These are phyloP conservation scores for Hypoxylon trugodes DNA, from an alignment of 495 filamentous ascomycete genomes.

Conservation along the genomic window DNA sequence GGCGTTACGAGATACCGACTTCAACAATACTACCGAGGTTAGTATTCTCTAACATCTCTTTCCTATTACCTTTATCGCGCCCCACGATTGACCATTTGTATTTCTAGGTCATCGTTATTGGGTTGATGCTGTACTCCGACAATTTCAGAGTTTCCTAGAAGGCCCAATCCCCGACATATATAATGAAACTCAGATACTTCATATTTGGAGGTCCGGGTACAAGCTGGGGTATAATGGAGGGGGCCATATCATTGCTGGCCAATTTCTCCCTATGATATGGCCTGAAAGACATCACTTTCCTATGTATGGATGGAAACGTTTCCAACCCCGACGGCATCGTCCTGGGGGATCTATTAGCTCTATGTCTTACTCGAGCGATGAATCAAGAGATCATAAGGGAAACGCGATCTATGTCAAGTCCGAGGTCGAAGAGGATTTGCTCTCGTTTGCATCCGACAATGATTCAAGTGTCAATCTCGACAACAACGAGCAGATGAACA, in stretches of 20 bases:
- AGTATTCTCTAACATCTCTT: neutral
- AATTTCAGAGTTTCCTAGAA: neutral
- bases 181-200: neutral
- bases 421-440: too few species aligned
- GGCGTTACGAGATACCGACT: constrained; percentile 17
- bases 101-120: constrained; percentile 15
- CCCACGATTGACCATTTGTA: neutral
- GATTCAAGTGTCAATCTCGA: too few species aligned
- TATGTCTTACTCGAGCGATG: too few species aligned
- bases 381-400: too few species aligned
- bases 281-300: neutral
- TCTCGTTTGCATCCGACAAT: too few species aligned
- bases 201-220: neutral
- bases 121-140: constrained; percentile 7
- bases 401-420: too few species aligned
- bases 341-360: too few species aligned
- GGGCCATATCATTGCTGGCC: neutral
- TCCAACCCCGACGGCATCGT: too few species aligned
- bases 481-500: too few species aligned
- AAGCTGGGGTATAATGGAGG: neutral
- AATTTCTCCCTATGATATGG: constrained; percentile 4
- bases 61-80: neutral
- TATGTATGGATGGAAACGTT: neutral
- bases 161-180: neutral
- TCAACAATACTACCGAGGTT: neutral